Evolutionary conservation across 306 rosid species (phyloP).

Genomic region (Leucaena leucocephala): DNA sequence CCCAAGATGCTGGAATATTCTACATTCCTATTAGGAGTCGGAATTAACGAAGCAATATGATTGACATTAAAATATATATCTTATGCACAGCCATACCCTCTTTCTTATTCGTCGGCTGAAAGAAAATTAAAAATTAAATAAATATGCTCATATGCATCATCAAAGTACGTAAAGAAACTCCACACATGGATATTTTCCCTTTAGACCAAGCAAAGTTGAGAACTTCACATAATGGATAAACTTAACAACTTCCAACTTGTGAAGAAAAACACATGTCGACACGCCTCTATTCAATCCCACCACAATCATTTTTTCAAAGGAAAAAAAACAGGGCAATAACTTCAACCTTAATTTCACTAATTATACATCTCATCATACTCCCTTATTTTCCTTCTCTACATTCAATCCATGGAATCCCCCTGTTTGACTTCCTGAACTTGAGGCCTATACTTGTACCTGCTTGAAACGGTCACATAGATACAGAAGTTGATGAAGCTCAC

Average conservation of each 20-base stretch:
- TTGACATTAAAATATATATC: background rate
- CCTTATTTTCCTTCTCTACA: background rate
- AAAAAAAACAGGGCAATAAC: background rate
- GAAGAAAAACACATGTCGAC: slow-evolving; percentile 13
- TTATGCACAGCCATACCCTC: background rate
- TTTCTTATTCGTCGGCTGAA: background rate
- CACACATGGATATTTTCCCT: background rate
- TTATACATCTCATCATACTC: background rate
- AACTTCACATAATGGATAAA: background rate
- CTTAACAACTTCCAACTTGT: slow-evolving; percentile 11
- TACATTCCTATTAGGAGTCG: background rate
- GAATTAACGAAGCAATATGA: background rate
- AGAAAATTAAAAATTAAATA: background rate
- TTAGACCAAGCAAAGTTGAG: background rate
- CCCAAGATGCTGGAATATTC: slow-evolving; percentile 10
- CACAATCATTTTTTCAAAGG: background rate
- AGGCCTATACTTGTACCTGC: slow-evolving; percentile 73
- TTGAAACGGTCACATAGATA: slow-evolving; percentile 61
- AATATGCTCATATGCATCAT: too few relatives aligned
- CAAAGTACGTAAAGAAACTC: too few relatives aligned
- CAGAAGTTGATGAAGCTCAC: slow-evolving; percentile 73
- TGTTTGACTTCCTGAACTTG: slow-evolving; percentile 27
- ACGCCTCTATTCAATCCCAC: background rate
- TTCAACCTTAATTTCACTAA: background rate
- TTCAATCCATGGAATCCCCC: slow-evolving; percentile 37